Base-by-base conservation (phyloP, 441 rosid genomes). In the Jatropha podagrica region DNA sequence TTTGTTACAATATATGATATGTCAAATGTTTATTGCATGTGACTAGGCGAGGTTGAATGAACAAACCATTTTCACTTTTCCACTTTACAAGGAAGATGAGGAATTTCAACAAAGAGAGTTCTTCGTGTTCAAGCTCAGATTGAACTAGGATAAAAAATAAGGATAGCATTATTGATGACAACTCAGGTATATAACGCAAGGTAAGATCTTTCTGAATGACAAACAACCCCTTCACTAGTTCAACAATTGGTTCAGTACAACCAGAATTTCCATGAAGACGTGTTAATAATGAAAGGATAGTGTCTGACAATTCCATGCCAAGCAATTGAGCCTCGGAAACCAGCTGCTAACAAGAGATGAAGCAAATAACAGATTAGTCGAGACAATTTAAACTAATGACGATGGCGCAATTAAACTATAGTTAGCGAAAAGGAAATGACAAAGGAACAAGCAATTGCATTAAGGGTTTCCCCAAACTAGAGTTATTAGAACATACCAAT, bases 61-160 rank as follows among this genome's bases (percentile, higher is more conserved):
- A 69, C 85, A 49, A 86, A 92, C 99, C 97, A 41, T 77, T 83
- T 84, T 85, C 86, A 73, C 72, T 55, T 82, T 93, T 93, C 99
- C 99, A 95, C 77, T 79, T 84, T 61, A 93, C 77, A 69, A 95
- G 83, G 77, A 88, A 86, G 76, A 83, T 81, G 76, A 93, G 80
- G 72, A 95, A 82, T 66, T 88, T 92, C 80, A 95, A 68, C 76
- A 90, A 65, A 77, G 92, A 85, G 71, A 95, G 85, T 73, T 91
- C 95, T 69, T 95, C 96, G 8, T 93, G 96, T 79, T 95, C 99
- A 58, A 93, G 90, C 74, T 80, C 96, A 32, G 93, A 89, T 61
- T 87, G 87, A 73, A 83, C 71, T 73, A 95, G 92, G 76, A 87
- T 70, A 78, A 77, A 56, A 83, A 88, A 81, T 74, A 93, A 82